Percentiles rank a stretch among this genome's conserved stretches.
Conservation (phyloP, 129 eudicot genomes). For the Deinandra increscens region DNA sequence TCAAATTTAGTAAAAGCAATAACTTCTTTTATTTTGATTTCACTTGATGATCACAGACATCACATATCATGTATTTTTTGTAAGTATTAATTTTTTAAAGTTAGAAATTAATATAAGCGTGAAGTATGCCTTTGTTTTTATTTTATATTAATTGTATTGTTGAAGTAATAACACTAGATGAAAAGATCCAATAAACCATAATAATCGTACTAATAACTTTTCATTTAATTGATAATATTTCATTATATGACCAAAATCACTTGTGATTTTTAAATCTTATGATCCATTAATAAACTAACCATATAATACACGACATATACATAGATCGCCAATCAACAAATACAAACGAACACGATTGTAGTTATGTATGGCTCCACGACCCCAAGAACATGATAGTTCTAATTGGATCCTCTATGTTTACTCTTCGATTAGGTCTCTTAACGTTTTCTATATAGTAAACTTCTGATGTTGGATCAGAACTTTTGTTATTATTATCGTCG, state of each 20-base stretch:
- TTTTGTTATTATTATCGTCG: conserved; percentile 8
- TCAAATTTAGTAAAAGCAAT: too few species aligned
- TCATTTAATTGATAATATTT: background rate
- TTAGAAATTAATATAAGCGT: too few species aligned
- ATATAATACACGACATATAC: conserved; percentile 18
- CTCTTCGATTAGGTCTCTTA: conserved; percentile 37
- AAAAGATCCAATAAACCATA: background rate
- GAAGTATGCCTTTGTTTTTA: background rate
- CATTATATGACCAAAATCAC: conserved; percentile 2
- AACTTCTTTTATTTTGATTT: too few species aligned
- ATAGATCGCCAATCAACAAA: background rate
- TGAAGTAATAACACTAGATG: background rate
- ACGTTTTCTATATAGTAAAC: conserved; percentile 25
- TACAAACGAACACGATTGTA: background rate
- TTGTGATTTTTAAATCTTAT: conserved; percentile 10
- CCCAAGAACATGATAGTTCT: conserved; percentile 83
- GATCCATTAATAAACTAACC: conserved; percentile 8
- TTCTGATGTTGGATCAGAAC: background rate
- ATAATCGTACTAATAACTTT: background rate
- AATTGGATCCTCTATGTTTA: conserved; percentile 55
- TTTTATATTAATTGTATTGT: background rate
- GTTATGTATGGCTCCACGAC: conserved; percentile 71
- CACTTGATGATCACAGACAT: too few species aligned
- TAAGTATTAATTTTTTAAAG: too few species aligned
- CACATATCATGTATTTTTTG: too few species aligned